Evolutionary conservation across 495 filamentous ascomycete species (phyloP).

Genomic region (Hapsidospora chrysogenum): DNA sequence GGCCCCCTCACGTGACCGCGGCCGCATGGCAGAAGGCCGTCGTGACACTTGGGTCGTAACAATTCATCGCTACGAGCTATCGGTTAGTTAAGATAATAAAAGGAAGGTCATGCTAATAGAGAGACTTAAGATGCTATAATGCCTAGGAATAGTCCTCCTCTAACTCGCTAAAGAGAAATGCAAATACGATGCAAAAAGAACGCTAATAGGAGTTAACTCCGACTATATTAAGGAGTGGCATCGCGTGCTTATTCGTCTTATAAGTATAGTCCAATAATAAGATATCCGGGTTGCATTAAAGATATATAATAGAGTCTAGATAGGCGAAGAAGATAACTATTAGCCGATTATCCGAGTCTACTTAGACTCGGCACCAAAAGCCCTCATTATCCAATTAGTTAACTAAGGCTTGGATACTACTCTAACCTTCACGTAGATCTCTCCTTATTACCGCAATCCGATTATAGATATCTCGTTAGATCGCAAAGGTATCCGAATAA

Average conservation of each 20-base stretch:
- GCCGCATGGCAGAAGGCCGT: too few species aligned
- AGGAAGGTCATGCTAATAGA: too few species aligned
- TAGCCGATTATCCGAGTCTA: not conserved
- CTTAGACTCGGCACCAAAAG: not conserved
- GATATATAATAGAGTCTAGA: not conserved
- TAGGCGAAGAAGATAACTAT: not conserved
- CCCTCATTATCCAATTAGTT: not conserved
- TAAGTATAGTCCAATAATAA: constrained; percentile 6
- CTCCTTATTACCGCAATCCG: not conserved
- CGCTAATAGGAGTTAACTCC: constrained; percentile 4
- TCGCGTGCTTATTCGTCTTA: constrained; percentile 7
- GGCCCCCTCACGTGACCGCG: too few species aligned
- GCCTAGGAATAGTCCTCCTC: too few species aligned
- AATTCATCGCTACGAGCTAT: too few species aligned
- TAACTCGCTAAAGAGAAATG: constrained; percentile 1
- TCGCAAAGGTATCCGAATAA: not conserved
- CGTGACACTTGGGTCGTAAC: too few species aligned
- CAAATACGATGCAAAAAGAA: constrained; percentile 5
- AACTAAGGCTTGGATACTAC: not conserved
- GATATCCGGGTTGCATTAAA: constrained; percentile 2
- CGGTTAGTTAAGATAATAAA: too few species aligned
- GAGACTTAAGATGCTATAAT: too few species aligned
- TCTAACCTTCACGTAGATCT: not conserved
- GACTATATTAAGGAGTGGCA: constrained; percentile 6
- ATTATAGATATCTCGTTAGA: not conserved